Evolutionary conservation across 106 monocot genomes (phyloP).

Genomic region (Apostasia ramifera): DNA sequence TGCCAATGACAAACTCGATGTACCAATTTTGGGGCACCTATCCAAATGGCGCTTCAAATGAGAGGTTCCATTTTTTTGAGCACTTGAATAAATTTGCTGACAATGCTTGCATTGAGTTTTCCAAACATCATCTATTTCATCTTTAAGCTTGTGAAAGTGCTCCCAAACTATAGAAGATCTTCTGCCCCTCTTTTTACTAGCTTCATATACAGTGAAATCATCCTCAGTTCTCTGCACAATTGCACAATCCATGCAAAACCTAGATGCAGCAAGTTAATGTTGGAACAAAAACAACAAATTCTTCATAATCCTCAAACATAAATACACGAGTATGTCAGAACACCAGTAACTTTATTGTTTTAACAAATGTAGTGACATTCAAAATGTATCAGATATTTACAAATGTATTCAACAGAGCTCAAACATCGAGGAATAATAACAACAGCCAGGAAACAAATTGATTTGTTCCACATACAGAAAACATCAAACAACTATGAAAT

Average conservation of each 20-base stretch:
- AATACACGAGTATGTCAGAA: too few species aligned
- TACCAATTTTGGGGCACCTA: background rate
- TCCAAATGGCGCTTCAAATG: slow-evolving; percentile 11
- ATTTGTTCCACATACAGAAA: too few species aligned
- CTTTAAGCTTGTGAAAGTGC: slow-evolving; percentile 10
- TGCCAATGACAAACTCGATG: slow-evolving; percentile 2
- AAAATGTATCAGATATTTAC: too few species aligned
- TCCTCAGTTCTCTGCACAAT: slow-evolving; percentile 3
- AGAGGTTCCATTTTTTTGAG: slow-evolving; percentile 12
- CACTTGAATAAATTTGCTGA: slow-evolving; percentile 8
- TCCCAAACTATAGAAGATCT: slow-evolving; percentile 10
- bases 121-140: slow-evolving; percentile 6
- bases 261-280: background rate
- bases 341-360: too few species aligned
- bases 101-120: slow-evolving; percentile 14
- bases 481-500: too few species aligned
- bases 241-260: slow-evolving; percentile 8
- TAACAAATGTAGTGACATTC: too few species aligned
- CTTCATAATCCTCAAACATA: too few species aligned
- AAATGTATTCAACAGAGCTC: too few species aligned
- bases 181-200: slow-evolving; percentile 7
- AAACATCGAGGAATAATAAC: too few species aligned
- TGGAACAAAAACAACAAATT: too few species aligned
- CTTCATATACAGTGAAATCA: background rate
- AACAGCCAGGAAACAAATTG: too few species aligned